phyloP scores from a whole-genome alignment of 371 early-diverging fungal species.

The Nematocida homosporus region DNA sequence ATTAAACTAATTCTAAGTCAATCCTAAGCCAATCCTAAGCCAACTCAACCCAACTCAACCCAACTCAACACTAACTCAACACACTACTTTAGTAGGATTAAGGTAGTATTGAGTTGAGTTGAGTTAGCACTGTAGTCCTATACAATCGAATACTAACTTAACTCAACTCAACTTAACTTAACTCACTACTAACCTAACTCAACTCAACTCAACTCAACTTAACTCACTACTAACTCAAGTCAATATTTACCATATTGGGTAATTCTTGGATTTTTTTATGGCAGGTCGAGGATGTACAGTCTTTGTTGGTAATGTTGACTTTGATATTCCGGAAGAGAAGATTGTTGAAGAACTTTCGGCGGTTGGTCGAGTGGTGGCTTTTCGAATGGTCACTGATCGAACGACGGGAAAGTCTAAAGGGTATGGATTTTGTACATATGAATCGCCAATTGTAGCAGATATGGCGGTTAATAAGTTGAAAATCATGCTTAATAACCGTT shows the following conservation, averaged over 20 bases:
- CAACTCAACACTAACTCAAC: no score
- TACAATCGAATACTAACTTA: no score
- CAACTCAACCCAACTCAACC: no score
- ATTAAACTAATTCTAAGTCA: no score
- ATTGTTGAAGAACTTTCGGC: slow-evolving; percentile 67
- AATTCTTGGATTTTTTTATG: slow-evolving; percentile 3
- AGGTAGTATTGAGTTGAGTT: no score
- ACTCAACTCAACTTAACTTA: no score
- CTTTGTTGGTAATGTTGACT: slow-evolving; percentile 69
- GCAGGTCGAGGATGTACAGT: slow-evolving; percentile 66
- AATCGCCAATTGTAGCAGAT: slow-evolving; percentile 68
- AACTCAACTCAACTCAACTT: no score
- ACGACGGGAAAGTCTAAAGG: slow-evolving; percentile 69
- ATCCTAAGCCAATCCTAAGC: no score
- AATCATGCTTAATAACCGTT: slow-evolving; percentile 67
- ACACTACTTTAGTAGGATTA: no score
- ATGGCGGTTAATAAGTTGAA: slow-evolving; percentile 67
- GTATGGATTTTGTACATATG: slow-evolving; percentile 69
- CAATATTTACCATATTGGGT: neutral
- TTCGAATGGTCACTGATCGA: slow-evolving; percentile 66
- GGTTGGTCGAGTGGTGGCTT: slow-evolving; percentile 68
- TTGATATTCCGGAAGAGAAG: slow-evolving; percentile 67
- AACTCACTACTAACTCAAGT: no score
- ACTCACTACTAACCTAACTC: no score
- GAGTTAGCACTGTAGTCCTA: no score